Evolutionary conservation across 148 eudicot genomes (phyloP), one percentile per base, ranked within the genome.

Genomic region (Cornus controversa): DNA sequence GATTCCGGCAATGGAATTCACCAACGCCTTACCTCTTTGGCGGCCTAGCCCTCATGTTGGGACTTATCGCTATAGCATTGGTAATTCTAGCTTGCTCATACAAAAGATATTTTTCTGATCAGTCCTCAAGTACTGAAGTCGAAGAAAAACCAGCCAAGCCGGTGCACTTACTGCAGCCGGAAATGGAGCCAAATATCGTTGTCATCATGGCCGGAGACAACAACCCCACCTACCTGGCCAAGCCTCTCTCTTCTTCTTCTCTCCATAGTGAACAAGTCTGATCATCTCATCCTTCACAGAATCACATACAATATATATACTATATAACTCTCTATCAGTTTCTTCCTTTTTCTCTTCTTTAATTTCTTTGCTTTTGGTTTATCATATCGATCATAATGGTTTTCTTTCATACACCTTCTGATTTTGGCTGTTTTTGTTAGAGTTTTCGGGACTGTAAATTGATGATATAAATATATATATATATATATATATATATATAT

Each of bases 121-220:
- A 60, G 42, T 14, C 71, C 47, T 18, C 13, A 45, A 60, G 8
- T n/a, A n/a, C n/a, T n/a, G 83, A 70, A 0, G 74, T 34, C 14
- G 67, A 60, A 24, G 74, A 76, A 37, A 65, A 67, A 45, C 14
- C 75, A 6, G 42, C 47, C 29, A 70, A 34, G 68, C 72, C 62
- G 29, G 57, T 65, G 2, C 20, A 75, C 25, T 57, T 15, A 29
- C 22, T 36, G 31, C 67, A 47, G 54, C 63, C 71, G 13, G 88
- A 88, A 40, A 77, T 71, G 64, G 87, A 80, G 78, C 89, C 92
- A 0, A 85, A 77, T 79, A 81, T 89, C 24, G 90, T 88, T 0
- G 95, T 91, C 9, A 82, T 91, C 67, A 87, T 91, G 95, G 95
- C 95, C 16, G 95, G 95, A 40, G 90, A 91, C 62, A 80, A 84